Percentiles rank a stretch among this genome's conserved stretches.
These are phyloP conservation scores for Diacronema lutheri DNA, from an alignment of 78 protist species.

Conservation along the genomic window DNA sequence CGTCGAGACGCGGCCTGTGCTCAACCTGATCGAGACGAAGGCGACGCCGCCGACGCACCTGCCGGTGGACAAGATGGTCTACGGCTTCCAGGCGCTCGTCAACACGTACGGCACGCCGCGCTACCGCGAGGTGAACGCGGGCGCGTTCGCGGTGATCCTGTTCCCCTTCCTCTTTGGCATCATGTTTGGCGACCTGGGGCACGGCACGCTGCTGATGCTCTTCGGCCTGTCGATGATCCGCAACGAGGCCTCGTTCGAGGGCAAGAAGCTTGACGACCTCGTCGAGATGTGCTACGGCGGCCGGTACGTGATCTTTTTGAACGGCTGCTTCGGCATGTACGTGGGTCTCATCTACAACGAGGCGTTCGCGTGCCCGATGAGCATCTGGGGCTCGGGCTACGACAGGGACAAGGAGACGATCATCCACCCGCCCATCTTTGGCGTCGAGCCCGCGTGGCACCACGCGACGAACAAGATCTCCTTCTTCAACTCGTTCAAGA, in stretches of 20 bases:
- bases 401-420: not conserved
- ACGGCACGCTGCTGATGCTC: conserved; percentile 86
- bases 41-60: conserved; percentile 93
- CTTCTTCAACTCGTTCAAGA: conserved; percentile 96
- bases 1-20: conserved; percentile 61
- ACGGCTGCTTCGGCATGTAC: conserved; percentile 89
- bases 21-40: conserved; percentile 49
- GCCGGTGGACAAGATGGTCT: conserved; percentile 67
- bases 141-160: conserved; percentile 88
- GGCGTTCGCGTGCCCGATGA: conserved; percentile 65
- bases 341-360: conserved; percentile 98
- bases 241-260: conserved; percentile 72
- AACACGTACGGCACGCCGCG: conserved; percentile 94
- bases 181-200: conserved; percentile 99
- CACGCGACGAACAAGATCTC: conserved; percentile 81
- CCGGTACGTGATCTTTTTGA: conserved; percentile 93
- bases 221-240: conserved; percentile 57
- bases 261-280: conserved; percentile 70
- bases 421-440: not conserved
- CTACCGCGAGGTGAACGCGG: conserved; percentile 93
- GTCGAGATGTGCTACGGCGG: conserved; percentile 87
- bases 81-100: conserved; percentile 87
- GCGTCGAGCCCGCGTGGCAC: conserved; percentile 35
- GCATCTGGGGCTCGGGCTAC: conserved; percentile 11
- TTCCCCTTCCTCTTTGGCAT: conserved; percentile 99